Evolutionary conservation across 2,329 filamentous ascomycete genomes (phyloP), one percentile per base, ranked within the genome.

Genomic region (Arthrobotrys conoides): DNA sequence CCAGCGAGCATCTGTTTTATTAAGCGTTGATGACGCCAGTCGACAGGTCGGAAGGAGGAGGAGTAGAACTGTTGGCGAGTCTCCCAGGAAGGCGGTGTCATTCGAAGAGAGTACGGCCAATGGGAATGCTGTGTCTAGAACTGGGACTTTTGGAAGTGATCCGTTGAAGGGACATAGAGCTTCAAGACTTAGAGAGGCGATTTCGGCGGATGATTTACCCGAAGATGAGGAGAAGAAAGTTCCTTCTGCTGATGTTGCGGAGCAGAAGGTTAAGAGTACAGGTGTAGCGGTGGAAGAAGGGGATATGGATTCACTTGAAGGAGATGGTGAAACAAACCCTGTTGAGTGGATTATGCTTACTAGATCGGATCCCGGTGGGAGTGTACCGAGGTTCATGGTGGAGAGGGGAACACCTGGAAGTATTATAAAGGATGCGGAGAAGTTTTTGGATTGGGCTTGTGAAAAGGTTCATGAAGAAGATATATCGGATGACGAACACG

Each of bases 321-420:
- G 44, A 44, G 73, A 59, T 20, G 63, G 73, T 36, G 89, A 90
- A 80, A 84, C 85, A 8, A 91, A 91, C 80, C 90, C 90, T 0
- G 88, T 97, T 0, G 94, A 97, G 84, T 97, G 94, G 94, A 89
- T 96, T 78, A 97, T 97, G 94, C 90, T 97, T 18, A 97, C 93
- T 0, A 88, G 94, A 61, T 95, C 92, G 83, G 93, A 97, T 82
- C 93, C 94, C 2, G 94, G 94, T 10, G 94, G 94, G 66, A 95
- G 90, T 76, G 94, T 97, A 18, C 94, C 94, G 0, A 89, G 92
- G 14, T 97, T 96, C 85, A 91, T 97, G 88, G 93, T 97, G n/a
- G 94, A 97, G 82, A 90, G 93, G 83, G 93, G 92, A 33, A 97
- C 94, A 0, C 94, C 94, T 0, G 90, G 88, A 10, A 92, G 92